These are phyloP conservation scores for Cladosporium cucumerinum DNA, from an alignment of 2,329 filamentous ascomycete genomes.

Conservation along the genomic window DNA sequence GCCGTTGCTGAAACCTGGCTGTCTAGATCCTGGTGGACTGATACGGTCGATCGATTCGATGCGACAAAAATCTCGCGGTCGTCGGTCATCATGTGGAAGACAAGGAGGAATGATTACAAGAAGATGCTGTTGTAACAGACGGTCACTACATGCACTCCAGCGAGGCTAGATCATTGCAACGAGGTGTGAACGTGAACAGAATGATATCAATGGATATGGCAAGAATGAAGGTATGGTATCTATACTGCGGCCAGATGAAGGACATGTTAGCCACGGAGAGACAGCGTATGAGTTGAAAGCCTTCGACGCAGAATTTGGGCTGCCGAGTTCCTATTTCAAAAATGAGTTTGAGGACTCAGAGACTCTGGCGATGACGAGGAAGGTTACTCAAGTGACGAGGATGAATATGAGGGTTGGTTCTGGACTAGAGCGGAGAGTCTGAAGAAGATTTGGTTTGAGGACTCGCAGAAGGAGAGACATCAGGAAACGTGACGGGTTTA, in stretches of 20 bases:
- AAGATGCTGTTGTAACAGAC: background rate
- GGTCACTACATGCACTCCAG: background rate
- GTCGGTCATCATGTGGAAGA: background rate
- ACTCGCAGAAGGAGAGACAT: background rate
- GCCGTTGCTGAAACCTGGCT: background rate
- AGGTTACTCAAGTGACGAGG: background rate
- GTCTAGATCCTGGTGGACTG: background rate
- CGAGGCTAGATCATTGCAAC: background rate
- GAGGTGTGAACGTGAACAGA: background rate
- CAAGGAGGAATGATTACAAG: background rate
- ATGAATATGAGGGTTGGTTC: background rate
- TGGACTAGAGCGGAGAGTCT: background rate
- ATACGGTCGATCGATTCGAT: background rate
- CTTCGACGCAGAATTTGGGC: background rate
- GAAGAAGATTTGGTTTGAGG: background rate
- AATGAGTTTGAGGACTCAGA: background rate
- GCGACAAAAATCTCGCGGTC: background rate
- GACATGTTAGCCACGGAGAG: background rate
- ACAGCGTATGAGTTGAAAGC: background rate
- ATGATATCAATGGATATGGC: background rate
- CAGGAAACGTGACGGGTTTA: background rate
- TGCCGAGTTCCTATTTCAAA: background rate
- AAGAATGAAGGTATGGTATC: background rate
- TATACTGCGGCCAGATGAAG: background rate
- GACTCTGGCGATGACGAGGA: background rate